Evolutionary conservation across 192 early-diverging fungal genomes (phyloP).

Genomic region (Backusella westeae): DNA sequence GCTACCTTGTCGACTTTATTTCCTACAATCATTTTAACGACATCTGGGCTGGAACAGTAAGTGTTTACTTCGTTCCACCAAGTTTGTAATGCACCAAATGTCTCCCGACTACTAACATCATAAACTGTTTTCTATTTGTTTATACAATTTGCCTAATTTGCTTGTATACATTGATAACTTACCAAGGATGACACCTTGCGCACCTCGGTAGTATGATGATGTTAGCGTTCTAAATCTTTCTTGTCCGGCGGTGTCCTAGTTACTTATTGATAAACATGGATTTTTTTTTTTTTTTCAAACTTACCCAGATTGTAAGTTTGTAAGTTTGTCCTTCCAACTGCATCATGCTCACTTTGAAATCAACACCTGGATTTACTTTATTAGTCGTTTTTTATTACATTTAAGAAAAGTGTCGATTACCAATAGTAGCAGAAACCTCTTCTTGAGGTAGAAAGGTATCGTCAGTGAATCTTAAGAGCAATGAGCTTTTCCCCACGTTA

Average conservation of each 20-base stretch:
- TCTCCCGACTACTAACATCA: conserved; percentile 91
- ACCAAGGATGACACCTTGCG: conserved; percentile 97
- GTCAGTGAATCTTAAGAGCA: conserved; percentile 92
- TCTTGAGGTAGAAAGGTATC: conserved; percentile 92
- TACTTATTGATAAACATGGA: too few relatives aligned
- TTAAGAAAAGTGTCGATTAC: conserved; percentile 24
- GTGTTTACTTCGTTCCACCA: conserved; percentile 97
- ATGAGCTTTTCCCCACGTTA: conserved; percentile 91
- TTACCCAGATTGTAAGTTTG: conserved; percentile 96
- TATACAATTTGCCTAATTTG: background rate
- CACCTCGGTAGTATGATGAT: conserved; percentile 96
- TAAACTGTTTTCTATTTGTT: conserved; percentile 65
- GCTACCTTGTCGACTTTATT: conserved; percentile 98
- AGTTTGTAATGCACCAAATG: conserved; percentile 89
- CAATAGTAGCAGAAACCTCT: conserved; percentile 86
- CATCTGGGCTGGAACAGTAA: conserved; percentile 81
- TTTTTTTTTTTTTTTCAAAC: background rate
- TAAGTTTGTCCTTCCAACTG: conserved; percentile 83
- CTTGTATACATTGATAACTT: conserved; percentile 8
- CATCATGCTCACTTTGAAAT: conserved; percentile 95
- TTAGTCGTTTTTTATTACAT: background rate
- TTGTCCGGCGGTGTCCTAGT: conserved; percentile 92
- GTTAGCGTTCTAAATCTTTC: conserved; percentile 98
- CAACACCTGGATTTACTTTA: conserved; percentile 68
- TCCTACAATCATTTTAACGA: conserved; percentile 97